A percentile compares a stretch with the other conserved stretches of the same genome.
These are phyloP conservation scores for Nemophila menziesii DNA, from an alignment of 257 asterid genomes.

Conservation along the genomic window DNA sequence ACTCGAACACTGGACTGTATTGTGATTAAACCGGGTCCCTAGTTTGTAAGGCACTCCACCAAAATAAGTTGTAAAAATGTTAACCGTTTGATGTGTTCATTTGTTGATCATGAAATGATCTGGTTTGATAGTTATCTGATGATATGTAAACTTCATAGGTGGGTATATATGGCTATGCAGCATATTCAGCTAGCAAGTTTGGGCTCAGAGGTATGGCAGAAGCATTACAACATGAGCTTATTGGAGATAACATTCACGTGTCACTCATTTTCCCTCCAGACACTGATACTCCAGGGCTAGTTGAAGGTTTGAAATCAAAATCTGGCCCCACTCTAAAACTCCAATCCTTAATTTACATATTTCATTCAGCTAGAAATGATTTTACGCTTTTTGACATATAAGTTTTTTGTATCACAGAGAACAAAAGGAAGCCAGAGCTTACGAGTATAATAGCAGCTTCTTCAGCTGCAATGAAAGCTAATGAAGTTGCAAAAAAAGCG, in stretches of 20 bases:
- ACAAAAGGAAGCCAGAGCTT: slow-evolving; percentile 54
- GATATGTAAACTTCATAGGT: slow-evolving; percentile 35
- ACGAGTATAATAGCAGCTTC: slow-evolving; percentile 62
- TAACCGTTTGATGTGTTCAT: too few relatives aligned
- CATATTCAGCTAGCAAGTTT: slow-evolving; percentile 76
- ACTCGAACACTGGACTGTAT: too few relatives aligned
- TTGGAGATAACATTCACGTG: slow-evolving; percentile 57
- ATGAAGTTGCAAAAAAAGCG: slow-evolving; percentile 55
- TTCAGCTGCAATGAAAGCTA: slow-evolving; percentile 68
- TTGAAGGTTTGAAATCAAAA: slow-evolving; percentile 41
- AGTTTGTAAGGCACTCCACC: too few relatives aligned
- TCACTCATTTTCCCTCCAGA: slow-evolving; percentile 76
- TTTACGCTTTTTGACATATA: too few relatives aligned
- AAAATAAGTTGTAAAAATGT: too few relatives aligned
- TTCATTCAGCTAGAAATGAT: background rate
- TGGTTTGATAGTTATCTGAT: slow-evolving; percentile 6
- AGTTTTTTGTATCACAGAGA: slow-evolving; percentile 28
- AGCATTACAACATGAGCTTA: slow-evolving; percentile 63
- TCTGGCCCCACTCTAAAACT: background rate
- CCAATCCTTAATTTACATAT: background rate
- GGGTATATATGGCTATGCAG: slow-evolving; percentile 69
- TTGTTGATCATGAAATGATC: too few relatives aligned
- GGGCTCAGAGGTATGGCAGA: slow-evolving; percentile 83
- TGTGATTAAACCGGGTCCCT: too few relatives aligned
- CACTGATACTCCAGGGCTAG: slow-evolving; percentile 79